A percentile compares a stretch with the other conserved stretches of the same genome.
Conservation (phyloP, 1,284 basidiomycete species). For the Xerocomus nothofagi region DNA sequence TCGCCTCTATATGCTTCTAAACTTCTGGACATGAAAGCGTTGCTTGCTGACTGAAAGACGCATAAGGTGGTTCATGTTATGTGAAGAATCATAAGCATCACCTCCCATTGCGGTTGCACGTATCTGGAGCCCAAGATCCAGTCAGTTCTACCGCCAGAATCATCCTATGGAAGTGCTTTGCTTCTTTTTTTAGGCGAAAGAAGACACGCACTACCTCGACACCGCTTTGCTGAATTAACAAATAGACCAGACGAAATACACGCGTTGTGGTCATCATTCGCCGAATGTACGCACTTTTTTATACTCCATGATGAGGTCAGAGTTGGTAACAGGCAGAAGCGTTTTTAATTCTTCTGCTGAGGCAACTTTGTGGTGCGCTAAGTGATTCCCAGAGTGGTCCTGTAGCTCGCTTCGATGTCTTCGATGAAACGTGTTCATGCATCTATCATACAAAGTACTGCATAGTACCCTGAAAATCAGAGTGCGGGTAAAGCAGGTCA, state of each 20-base stretch:
- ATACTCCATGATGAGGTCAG: no score
- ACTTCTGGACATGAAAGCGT: background rate
- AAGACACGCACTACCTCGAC: no score
- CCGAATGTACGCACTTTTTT: background rate
- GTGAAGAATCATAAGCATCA: background rate
- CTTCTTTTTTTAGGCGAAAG: background rate
- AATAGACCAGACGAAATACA: no score
- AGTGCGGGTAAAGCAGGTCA: constrained; percentile 1
- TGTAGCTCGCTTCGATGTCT: background rate
- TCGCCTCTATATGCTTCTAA: background rate
- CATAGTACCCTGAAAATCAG: constrained; percentile 27
- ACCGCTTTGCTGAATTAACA: no score
- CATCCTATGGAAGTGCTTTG: background rate
- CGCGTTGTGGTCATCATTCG: background rate
- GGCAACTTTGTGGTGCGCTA: background rate
- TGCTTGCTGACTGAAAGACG: background rate
- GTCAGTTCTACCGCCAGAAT: background rate
- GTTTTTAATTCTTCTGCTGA: background rate
- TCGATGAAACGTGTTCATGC: constrained; percentile 5
- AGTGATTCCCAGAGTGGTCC: background rate
- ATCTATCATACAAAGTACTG: constrained; percentile 34
- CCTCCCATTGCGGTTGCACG: background rate
- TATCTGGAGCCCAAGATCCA: background rate
- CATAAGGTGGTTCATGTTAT: background rate
- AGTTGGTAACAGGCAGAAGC: background rate